phyloP scores from a whole-genome alignment of 768 basidiomycete species.

The Tephrocybe rancida region DNA sequence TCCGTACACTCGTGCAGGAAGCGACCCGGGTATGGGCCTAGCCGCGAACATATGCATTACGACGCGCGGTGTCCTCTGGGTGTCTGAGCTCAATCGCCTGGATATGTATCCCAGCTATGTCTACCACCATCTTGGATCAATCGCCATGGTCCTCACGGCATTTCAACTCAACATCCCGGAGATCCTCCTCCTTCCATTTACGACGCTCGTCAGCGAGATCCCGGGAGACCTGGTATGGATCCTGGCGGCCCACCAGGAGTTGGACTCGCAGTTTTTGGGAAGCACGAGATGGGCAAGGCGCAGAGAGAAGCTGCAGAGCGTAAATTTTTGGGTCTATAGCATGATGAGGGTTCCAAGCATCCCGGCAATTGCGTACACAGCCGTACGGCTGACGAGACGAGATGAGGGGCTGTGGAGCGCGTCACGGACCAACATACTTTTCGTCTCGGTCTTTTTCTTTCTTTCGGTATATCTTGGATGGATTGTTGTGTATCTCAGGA shows the following conservation, averaged over 20 bases:
- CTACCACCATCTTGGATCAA: conserved; percentile 7
- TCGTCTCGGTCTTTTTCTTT: neutral
- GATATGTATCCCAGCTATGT: conserved; percentile 6
- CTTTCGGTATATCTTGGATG: conserved; percentile 1
- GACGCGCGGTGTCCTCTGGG: conserved; percentile 1
- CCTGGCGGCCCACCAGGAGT: conserved; percentile 3
- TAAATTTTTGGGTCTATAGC: conserved; percentile 7
- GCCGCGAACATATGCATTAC: conserved; percentile 6
- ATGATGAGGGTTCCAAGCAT: conserved; percentile 7
- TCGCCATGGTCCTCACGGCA: neutral
- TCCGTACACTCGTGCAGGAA: neutral
- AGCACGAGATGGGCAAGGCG: neutral
- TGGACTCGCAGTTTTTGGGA: neutral
- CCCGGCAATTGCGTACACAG: conserved; percentile 1
- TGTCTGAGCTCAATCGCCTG: conserved; percentile 9
- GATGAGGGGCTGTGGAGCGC: neutral
- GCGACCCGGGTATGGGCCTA: neutral
- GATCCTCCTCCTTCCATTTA: conserved; percentile 3
- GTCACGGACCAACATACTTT: neutral
- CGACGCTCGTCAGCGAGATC: conserved; percentile 7
- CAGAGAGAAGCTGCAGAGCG: neutral
- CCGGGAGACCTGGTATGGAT: conserved; percentile 4
- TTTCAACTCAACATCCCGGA: conserved; percentile 2
- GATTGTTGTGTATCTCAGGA: neutral
- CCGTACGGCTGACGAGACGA: neutral